These are phyloP conservation scores for Phytopythium delawarense DNA, from an alignment of 352 stramenopile genomes.

Conservation along the genomic window DNA sequence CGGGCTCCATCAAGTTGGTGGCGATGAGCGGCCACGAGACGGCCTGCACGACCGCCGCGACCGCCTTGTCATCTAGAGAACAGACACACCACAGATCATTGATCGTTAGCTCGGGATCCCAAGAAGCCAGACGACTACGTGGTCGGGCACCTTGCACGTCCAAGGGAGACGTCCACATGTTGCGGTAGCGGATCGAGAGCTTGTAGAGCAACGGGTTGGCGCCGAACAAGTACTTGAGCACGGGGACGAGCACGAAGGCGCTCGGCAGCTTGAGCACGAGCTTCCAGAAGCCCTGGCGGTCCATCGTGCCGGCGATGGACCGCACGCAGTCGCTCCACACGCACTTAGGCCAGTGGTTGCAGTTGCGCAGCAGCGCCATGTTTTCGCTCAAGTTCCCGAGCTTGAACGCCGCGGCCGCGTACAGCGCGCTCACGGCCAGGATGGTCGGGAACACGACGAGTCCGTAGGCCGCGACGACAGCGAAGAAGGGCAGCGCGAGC, in stretches of 20 bases:
- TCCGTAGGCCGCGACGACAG: slow-evolving; percentile 23
- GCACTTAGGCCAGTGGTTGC: slow-evolving; percentile 28
- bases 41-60: slow-evolving; percentile 24
- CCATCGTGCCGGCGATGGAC: slow-evolving; percentile 25
- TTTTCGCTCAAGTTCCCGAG: slow-evolving; percentile 24
- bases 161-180: slow-evolving; percentile 33
- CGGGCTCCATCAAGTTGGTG: slow-evolving; percentile 11
- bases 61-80: slow-evolving; percentile 26
- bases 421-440: slow-evolving; percentile 19
- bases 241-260: slow-evolving; percentile 23
- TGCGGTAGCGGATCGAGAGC: slow-evolving; percentile 26
- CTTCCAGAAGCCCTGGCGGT: slow-evolving; percentile 32
- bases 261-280: slow-evolving; percentile 31
- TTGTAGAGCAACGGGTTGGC: slow-evolving; percentile 39
- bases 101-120: background rate
- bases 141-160: slow-evolving; percentile 21
- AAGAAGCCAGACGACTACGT: background rate
- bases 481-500: slow-evolving; percentile 15
- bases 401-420: slow-evolving; percentile 22
- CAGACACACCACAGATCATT: background rate
- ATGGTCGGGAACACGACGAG: slow-evolving; percentile 19
- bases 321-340: slow-evolving; percentile 27
- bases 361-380: slow-evolving; percentile 23
- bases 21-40: slow-evolving; percentile 22
- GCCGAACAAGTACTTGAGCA: slow-evolving; percentile 40